Conservation (phyloP, 2,329 filamentous ascomycete species). For the Fusarium beomiforme region DNA sequence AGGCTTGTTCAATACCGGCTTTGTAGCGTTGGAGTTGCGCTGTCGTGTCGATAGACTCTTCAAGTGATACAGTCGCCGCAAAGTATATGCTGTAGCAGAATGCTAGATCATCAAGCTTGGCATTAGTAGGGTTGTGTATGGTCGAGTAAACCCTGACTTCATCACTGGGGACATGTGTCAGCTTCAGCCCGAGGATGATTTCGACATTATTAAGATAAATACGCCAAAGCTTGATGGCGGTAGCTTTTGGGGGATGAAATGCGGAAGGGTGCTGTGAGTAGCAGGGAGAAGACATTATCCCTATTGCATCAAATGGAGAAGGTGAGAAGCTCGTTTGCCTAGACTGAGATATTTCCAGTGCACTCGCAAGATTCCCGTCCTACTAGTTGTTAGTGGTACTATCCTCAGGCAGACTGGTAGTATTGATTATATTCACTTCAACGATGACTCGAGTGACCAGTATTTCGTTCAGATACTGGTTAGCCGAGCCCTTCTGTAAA, state of each 20-base stretch:
- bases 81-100: constrained; percentile 8
- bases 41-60: background rate
- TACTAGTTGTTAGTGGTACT: accelerated
- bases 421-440: accelerated
- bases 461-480: background rate
- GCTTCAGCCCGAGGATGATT: background rate
- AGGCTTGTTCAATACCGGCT: background rate
- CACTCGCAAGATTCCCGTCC: background rate
- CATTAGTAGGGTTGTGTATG: background rate
- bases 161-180: background rate
- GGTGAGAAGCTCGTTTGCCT: accelerated
- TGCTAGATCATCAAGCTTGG: background rate
- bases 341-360: accelerated
- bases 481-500: accelerated
- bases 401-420: accelerated
- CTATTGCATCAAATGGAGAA: background rate
- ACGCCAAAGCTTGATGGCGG: background rate
- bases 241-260: background rate
- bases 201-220: background rate
- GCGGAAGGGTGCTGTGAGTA: background rate
- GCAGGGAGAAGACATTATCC: background rate
- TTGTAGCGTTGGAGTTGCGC: background rate
- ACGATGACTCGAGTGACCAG: background rate
- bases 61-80: background rate
- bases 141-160: background rate